These are phyloP conservation scores for Paecilomyces formosus DNA, from an alignment of 2,329 filamentous ascomycete species.

Conservation along the genomic window DNA sequence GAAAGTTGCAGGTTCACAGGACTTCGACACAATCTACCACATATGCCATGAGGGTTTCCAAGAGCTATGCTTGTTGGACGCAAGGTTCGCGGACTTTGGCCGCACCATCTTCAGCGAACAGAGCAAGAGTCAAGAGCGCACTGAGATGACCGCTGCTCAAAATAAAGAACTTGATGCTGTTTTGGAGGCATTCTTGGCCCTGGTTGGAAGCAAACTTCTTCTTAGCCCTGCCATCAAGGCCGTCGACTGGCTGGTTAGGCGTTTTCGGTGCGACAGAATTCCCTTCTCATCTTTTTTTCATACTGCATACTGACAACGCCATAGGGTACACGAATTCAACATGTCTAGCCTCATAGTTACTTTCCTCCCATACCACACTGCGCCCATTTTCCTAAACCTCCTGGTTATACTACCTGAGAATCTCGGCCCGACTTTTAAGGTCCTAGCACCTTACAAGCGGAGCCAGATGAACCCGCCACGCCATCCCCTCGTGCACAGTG, in stretches of 20 bases:
- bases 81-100: slow-evolving; percentile 66
- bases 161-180: slow-evolving; percentile 74
- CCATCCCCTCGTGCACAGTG: slow-evolving; percentile 74
- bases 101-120: slow-evolving; percentile 85
- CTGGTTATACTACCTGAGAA: slow-evolving; percentile 74
- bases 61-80: slow-evolving; percentile 81
- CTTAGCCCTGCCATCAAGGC: slow-evolving; percentile 84
- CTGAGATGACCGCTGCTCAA: slow-evolving; percentile 71
- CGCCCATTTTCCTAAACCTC: slow-evolving; percentile 75
- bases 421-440: slow-evolving; percentile 69
- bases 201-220: slow-evolving; percentile 68
- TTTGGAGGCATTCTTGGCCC: slow-evolving; percentile 73
- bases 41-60: slow-evolving; percentile 85
- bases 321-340: slow-evolving; percentile 85
- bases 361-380: slow-evolving; percentile 87
- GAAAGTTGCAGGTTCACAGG: slow-evolving; percentile 76
- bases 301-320: slow-evolving; percentile 10
- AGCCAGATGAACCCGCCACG: slow-evolving; percentile 70
- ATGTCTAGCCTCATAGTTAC: slow-evolving; percentile 69
- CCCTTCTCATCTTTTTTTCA: slow-evolving; percentile 3
- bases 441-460: slow-evolving; percentile 78
- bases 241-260: slow-evolving; percentile 86
- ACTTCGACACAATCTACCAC: slow-evolving; percentile 79
- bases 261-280: slow-evolving; percentile 62
- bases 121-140: slow-evolving; percentile 81